Conservation (phyloP, 495 filamentous ascomycete genomes). For the Penicillium simplicissimum region DNA sequence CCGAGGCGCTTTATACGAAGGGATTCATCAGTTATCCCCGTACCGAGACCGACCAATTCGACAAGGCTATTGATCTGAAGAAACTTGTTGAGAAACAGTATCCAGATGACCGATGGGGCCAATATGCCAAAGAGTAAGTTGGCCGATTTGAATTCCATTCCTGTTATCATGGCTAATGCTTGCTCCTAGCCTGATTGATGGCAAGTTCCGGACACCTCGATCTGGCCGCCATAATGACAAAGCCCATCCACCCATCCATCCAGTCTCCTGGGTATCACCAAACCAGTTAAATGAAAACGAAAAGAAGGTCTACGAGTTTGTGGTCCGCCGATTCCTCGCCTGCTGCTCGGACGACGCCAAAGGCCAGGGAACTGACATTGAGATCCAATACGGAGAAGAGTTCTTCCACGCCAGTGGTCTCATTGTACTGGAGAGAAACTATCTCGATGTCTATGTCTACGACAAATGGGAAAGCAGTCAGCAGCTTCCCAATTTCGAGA, state of each 20-base stretch:
- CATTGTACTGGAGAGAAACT: conserved; percentile 85
- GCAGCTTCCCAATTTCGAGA: conserved; percentile 73
- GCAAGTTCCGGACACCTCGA: conserved; percentile 78
- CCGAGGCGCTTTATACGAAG: conserved; percentile 82
- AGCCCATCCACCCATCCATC: conserved; percentile 96
- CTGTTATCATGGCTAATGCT: conserved; percentile 10
- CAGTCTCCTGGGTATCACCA: conserved; percentile 73
- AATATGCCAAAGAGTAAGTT: conserved; percentile 68
- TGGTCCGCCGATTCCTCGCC: conserved; percentile 90
- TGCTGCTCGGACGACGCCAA: conserved; percentile 95
- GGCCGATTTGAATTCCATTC: not conserved
- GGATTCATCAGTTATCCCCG: conserved; percentile 96
- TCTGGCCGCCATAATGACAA: conserved; percentile 89
- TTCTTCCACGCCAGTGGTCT: conserved; percentile 77
- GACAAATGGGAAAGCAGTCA: conserved; percentile 92
- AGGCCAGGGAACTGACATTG: conserved; percentile 80
- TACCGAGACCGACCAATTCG: conserved; percentile 96
- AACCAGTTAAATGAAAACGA: conserved; percentile 63
- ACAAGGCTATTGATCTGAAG: conserved; percentile 82
- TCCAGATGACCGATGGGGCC: conserved; percentile 72
- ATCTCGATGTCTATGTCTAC: conserved; percentile 93
- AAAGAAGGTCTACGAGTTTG: conserved; percentile 85
- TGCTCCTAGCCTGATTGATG: conserved; percentile 61
- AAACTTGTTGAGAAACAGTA: conserved; percentile 82
- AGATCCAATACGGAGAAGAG: conserved; percentile 82